phyloP scores from a whole-genome alignment of 345 rosid species.

The Brassica incana region DNA sequence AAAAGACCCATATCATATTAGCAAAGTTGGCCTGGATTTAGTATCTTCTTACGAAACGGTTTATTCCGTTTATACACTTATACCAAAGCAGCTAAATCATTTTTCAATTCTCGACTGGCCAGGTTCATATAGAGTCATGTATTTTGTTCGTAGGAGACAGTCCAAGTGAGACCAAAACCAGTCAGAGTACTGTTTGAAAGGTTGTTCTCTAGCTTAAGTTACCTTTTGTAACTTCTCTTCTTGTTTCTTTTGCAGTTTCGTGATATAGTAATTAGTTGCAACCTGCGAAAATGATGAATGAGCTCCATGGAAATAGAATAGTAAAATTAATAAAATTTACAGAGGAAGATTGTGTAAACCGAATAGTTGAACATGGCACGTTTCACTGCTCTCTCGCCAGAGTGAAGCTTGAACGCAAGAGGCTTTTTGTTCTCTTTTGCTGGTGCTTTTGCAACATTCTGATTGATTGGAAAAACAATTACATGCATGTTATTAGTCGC shows the following conservation, averaged over 20 bases:
- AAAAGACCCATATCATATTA: neutral
- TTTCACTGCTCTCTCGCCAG: conserved; percentile 73
- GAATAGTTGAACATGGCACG: conserved; percentile 88
- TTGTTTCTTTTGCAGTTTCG: conserved; percentile 56
- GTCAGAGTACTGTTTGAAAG: neutral
- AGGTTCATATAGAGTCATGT: neutral
- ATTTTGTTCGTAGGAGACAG: neutral
- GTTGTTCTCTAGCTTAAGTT: neutral
- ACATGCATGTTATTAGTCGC: conserved; percentile 3
- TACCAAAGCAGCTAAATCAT: neutral
- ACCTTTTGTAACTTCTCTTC: conserved; percentile 72
- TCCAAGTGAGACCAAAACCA: neutral
- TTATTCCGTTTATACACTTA: neutral
- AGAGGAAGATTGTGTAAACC: conserved; percentile 37
- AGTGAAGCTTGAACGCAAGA: conserved; percentile 68
- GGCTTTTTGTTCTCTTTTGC: conserved; percentile 72
- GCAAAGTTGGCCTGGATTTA: neutral
- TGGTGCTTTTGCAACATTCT: conserved; percentile 38
- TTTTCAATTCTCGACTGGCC: neutral
- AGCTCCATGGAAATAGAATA: neutral
- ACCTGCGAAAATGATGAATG: conserved; percentile 46
- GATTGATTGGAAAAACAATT: neutral
- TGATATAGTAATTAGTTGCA: conserved; percentile 65
- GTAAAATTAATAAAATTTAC: neutral
- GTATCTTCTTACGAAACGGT: neutral